phyloP scores from a whole-genome alignment of 2,329 filamentous ascomycete genomes.

The Albophoma yamanashiensis region DNA sequence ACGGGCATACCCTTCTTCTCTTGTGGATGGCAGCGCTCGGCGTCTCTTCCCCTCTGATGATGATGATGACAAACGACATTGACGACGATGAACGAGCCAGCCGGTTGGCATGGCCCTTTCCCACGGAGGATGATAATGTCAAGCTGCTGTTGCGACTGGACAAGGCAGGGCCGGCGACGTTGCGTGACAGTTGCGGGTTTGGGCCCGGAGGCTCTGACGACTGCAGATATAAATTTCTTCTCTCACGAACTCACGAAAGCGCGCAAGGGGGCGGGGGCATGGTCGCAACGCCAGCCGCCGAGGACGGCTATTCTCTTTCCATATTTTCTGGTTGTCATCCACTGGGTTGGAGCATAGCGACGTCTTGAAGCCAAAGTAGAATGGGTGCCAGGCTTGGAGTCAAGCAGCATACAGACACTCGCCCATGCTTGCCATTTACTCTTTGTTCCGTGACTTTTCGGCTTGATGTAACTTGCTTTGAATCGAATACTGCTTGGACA shows the following conservation, averaged over 20 bases:
- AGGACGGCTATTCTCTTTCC: neutral
- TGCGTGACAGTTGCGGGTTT: neutral
- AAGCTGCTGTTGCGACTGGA: neutral
- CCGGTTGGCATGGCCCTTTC: neutral
- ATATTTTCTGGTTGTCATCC: neutral
- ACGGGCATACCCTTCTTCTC: neutral
- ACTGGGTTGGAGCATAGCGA: slow-evolving; percentile 4
- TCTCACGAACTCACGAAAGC: slow-evolving; percentile 23
- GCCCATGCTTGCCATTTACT: neutral
- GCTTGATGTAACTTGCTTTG: neutral
- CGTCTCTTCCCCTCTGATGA: slow-evolving; percentile 1
- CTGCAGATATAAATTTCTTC: slow-evolving; percentile 20
- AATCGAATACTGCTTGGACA: neutral
- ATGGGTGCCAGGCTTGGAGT: neutral
- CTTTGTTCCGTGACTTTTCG: neutral
- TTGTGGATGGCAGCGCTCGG: slow-evolving; percentile 1
- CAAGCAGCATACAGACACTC: slow-evolving; percentile 3
- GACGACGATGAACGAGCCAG: slow-evolving; percentile 2
- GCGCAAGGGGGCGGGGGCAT: slow-evolving; percentile 1
- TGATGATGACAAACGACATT: slow-evolving; percentile 5
- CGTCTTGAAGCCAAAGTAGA: slow-evolving; percentile 3
- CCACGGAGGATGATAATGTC: neutral
- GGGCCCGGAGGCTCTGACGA: slow-evolving; percentile 5
- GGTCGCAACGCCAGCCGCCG: neutral
- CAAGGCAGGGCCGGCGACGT: neutral